These are phyloP conservation scores for Haplosporangium sp. DNA, from an alignment of 371 early-diverging fungal genomes.

Conservation along the genomic window DNA sequence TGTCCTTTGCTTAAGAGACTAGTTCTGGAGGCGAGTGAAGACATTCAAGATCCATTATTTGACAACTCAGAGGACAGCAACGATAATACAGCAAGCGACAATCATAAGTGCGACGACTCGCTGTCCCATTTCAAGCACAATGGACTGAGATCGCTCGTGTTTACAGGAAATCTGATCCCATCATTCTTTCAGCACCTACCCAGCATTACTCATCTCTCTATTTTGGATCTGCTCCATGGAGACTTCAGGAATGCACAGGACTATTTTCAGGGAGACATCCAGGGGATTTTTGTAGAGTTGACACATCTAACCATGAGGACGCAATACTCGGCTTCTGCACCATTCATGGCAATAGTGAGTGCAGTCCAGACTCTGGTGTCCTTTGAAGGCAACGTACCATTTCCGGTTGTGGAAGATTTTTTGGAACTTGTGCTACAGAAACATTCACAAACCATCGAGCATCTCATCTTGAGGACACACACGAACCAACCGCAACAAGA, in stretches of 20 bases:
- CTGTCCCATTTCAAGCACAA: constrained; percentile 11
- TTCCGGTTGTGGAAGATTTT: constrained; percentile 16
- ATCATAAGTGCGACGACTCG: neutral
- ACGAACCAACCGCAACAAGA: neutral
- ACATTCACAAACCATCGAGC: constrained; percentile 19
- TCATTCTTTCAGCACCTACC: constrained; percentile 22
- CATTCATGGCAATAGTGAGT: constrained; percentile 14
- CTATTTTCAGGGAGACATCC: neutral
- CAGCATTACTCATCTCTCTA: constrained; percentile 1
- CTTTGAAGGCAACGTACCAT: constrained; percentile 32
- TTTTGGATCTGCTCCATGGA: constrained; percentile 11
- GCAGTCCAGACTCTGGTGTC: neutral
- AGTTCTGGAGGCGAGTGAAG: constrained; percentile 20
- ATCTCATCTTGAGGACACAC: constrained; percentile 8
- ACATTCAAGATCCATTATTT: neutral
- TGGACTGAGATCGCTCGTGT: constrained; percentile 10
- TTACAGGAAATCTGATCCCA: constrained; percentile 27
- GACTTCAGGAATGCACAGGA: constrained; percentile 10
- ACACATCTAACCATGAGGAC: constrained; percentile 10
- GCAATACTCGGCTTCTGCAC: neutral
- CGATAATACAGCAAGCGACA: neutral
- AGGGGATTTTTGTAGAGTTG: neutral
- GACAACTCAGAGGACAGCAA: neutral
- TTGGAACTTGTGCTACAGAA: constrained; percentile 18
- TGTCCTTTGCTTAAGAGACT: constrained; percentile 18